Base-by-base conservation (phyloP, 371 early-diverging fungal species). In the Mucor racemosus region DNA sequence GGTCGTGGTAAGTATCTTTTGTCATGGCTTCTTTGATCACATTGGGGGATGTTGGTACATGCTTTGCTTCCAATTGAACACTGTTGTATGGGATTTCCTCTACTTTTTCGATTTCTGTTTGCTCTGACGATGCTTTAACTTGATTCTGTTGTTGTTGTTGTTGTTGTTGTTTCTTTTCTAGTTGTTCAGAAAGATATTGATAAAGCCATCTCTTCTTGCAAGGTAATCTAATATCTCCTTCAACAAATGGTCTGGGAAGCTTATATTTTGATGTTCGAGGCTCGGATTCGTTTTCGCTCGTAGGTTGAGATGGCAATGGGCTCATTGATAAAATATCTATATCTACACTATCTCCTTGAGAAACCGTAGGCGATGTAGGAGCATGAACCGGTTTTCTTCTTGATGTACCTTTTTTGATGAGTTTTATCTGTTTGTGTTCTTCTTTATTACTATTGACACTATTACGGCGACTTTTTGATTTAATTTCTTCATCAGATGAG, bases 261-360 rank as follows among this genome's bases (percentile, higher is more conserved):
- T 56, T 63, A 14, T n/a, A 63, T 9, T 42, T 42, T 21, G 40
- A 2, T 41, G 34, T 34, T 31, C 39, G 58, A 2, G 58, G 5
- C n/a, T 58, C 58, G 19, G 17, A 62, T 19, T 60, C 31, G 1
- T 4, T 41, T 26, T 39, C 38, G 17, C 26, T 56, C 15, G 55
- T 1, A 31, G 62, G 55, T 15, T 35, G 33, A 14, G 55, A 55
- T 55, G 55, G 58, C 10, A 39, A n/a, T 15, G 64, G 64, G 11
- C 62, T 62, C 62, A 34, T 55, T 10, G 71, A 70, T 4, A 65
- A 31, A 39, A 72, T 58, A 60, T 71, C 76, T 36, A 73, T 71
- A 33, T 68, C 73, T 26, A 72, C 39, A 35, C 41, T 70, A 21
- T 75, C 75, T 26, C 70, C 72, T 9, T 48, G 64, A 58, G 73